phyloP scores from a whole-genome alignment of 106 monocot species.

The Gastrodia elata region DNA sequence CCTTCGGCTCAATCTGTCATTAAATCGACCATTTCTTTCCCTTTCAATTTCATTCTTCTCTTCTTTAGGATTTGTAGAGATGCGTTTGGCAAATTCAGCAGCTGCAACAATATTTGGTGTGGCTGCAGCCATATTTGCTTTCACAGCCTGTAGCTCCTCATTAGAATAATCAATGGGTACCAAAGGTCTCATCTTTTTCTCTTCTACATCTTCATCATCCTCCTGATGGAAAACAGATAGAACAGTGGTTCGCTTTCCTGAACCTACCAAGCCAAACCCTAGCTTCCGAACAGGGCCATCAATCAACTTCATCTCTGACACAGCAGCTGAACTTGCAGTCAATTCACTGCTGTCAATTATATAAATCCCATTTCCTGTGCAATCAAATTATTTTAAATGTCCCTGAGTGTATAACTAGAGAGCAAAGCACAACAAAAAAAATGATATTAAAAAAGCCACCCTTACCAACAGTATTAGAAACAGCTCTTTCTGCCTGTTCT shows the following conservation, averaged over 20 bases:
- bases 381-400: conserved; percentile 6
- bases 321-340: conserved; percentile 7
- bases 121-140: conserved; percentile 25
- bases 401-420: neutral
- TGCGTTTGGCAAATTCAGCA: conserved; percentile 86
- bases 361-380: conserved; percentile 32
- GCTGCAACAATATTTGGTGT: conserved; percentile 65
- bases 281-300: conserved; percentile 55
- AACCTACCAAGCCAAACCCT: conserved; percentile 79
- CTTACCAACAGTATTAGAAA: conserved; percentile 19
- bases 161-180: conserved; percentile 94
- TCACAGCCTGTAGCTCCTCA: conserved; percentile 82
- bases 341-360: conserved; percentile 24
- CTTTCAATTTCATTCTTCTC: conserved; percentile 54
- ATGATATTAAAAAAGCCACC: conserved; percentile 12
- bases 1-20: conserved; percentile 45
- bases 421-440: neutral
- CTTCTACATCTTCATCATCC: conserved; percentile 78
- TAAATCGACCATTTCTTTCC: conserved; percentile 43
- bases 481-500: conserved; percentile 11
- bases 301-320: conserved; percentile 49
- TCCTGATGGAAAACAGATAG: conserved; percentile 82
- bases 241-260: conserved; percentile 70
- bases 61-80: conserved; percentile 57
- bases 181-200: conserved; percentile 92